A percentile compares a stretch with the other conserved stretches of the same genome.
These are phyloP conservation scores for Saccharomycopsis guyanensis DNA, from an alignment of 805 yeast genomes.

Conservation along the genomic window DNA sequence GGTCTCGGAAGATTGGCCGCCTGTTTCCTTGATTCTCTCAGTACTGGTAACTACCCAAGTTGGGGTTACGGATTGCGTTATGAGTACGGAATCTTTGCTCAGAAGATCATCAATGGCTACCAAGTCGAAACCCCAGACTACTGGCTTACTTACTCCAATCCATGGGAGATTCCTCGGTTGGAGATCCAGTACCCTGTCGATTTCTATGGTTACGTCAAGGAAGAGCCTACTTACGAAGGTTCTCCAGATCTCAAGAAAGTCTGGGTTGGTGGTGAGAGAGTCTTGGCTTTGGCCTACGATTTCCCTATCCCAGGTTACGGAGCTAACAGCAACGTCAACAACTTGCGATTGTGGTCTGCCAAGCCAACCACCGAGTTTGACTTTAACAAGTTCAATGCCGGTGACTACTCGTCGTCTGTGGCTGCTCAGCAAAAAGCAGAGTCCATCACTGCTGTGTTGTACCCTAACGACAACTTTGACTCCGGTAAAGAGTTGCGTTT, in stretches of 20 bases:
- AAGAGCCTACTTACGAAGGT: slow-evolving; percentile 38
- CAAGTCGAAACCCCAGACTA: slow-evolving; percentile 94
- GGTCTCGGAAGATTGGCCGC: slow-evolving; percentile 94
- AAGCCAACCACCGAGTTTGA: slow-evolving; percentile 88
- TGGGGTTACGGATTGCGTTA: slow-evolving; percentile 96
- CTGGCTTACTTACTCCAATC: slow-evolving; percentile 83
- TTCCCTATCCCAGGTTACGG: slow-evolving; percentile 89
- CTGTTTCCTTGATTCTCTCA: slow-evolving; percentile 82
- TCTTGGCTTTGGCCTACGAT: slow-evolving; percentile 84
- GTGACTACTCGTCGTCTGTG: slow-evolving; percentile 83
- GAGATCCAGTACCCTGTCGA: slow-evolving; percentile 88
- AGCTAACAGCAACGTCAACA: slow-evolving; percentile 68
- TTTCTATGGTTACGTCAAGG: slow-evolving; percentile 75
- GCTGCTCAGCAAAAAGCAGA: slow-evolving; percentile 82
- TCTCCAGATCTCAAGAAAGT: slow-evolving; percentile 51
- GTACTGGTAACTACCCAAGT: slow-evolving; percentile 81
- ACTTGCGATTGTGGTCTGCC: slow-evolving; percentile 84
- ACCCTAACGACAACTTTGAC: slow-evolving; percentile 90
- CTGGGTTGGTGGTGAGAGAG: slow-evolving; percentile 88
- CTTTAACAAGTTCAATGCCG: slow-evolving; percentile 82
- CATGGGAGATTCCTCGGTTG: slow-evolving; percentile 86
- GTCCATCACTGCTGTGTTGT: slow-evolving; percentile 84
- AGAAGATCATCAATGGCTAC: slow-evolving; percentile 82
- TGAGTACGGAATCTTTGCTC: slow-evolving; percentile 90
- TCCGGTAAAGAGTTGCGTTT: slow-evolving; percentile 86